Conservation (phyloP, 208 protist species). For the Crithidia mellificae region DNA sequence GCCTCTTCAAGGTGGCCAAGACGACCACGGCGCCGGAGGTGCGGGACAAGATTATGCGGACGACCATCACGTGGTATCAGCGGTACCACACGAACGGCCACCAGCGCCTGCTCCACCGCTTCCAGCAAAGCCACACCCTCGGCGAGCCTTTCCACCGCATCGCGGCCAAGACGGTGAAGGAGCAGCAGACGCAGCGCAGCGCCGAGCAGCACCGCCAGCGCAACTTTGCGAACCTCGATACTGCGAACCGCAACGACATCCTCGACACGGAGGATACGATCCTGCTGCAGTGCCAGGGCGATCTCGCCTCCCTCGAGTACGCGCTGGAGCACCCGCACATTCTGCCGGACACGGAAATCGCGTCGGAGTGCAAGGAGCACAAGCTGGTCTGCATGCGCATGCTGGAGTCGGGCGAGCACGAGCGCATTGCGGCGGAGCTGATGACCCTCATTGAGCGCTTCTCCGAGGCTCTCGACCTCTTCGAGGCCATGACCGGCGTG, state of each 20-base stretch:
- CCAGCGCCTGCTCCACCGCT: conserved; percentile 70
- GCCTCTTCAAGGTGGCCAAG: conserved; percentile 87
- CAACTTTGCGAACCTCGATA: conserved; percentile 36
- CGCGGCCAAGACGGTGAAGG: conserved; percentile 40
- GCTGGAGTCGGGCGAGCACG: conserved; percentile 74
- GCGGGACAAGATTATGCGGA: conserved; percentile 73
- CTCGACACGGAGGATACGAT: conserved; percentile 74
- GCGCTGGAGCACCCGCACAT: conserved; percentile 83
- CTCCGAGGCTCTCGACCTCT: conserved; percentile 75
- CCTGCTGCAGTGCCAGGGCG: conserved; percentile 79
- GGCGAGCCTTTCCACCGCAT: conserved; percentile 62
- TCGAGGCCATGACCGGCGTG: conserved; percentile 86
- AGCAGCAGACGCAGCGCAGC: conserved; percentile 30
- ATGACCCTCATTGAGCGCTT: conserved; percentile 88
- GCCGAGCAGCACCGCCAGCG: conserved; percentile 28
- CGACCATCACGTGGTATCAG: conserved; percentile 75
- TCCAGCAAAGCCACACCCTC: conserved; percentile 71
- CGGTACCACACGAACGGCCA: conserved; percentile 79
- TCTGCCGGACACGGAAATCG: conserved; percentile 80
- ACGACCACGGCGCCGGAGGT: conserved; percentile 47
- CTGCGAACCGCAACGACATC: conserved; percentile 57
- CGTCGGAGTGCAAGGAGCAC: conserved; percentile 76
- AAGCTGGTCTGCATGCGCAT: conserved; percentile 84
- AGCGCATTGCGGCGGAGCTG: conserved; percentile 67
- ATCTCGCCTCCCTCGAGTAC: conserved; percentile 89